Base-by-base conservation (phyloP, 108 stramenopile species). In the Stephanodiscus minutulus region DNA sequence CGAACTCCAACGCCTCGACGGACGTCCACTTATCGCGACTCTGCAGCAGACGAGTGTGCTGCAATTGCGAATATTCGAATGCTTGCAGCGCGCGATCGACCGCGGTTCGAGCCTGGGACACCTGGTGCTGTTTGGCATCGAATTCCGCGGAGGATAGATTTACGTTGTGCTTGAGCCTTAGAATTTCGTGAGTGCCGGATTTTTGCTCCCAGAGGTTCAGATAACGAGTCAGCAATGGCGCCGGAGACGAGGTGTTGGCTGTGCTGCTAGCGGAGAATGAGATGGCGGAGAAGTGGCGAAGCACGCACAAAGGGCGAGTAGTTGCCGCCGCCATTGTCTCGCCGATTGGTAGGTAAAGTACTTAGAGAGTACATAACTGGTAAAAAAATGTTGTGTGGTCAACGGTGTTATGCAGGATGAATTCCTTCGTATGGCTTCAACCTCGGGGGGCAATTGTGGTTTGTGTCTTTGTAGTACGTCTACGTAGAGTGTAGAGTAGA, bases 1-100 rank as follows among this genome's bases (percentile, higher is more conserved):
- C 87, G 73, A 86, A 88, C 50, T 83, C 55, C 35, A 74, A 68
- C 0, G 85, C 87, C 58, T 86, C 81, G 20, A 54, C 57, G n/a
- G 75, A 49, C 7, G 82, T 84, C 85, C 85, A 88, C 24, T 37
- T 41, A 18, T 88, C 83, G n/a, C 85, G 81, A 39, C 60, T 49
- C 70, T 63, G 61, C 59, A 86, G 43, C 35, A 88, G 46, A 4
- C 69, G 65, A 9, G 81, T 22, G 58, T 86, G 85, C 62, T 76
- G 61, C 9, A 71, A 50, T 25, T 79, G 79, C 1, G 78, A 48
- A 3, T 68, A 49, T 60, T 88, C 85, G 62, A 75, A 79, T 21
- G 65, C 54, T n/a, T 54, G 58, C 50, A 76, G 20, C 11, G 72
- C 47, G 20, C 61, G 50, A 54, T 82, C 83, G 12, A 85, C 58